Percentiles rank a stretch among this genome's conserved stretches.
Evolutionary conservation across 2,329 filamentous ascomycete genomes (phyloP).

Genomic region (Microdochium nivale): DNA sequence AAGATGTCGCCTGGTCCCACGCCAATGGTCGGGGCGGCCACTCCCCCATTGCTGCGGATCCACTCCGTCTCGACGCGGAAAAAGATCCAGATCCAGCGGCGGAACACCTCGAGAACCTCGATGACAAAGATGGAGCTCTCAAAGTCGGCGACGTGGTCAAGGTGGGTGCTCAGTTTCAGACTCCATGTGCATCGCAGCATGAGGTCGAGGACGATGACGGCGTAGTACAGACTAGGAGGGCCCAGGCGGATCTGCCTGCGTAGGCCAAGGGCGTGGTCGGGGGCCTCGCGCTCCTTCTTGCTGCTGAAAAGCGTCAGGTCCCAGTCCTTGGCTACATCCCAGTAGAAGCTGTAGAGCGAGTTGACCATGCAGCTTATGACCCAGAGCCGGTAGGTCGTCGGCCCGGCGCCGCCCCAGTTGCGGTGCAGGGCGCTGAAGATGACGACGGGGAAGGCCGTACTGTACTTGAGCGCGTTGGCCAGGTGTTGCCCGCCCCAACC

Average conservation of each 20-base stretch:
- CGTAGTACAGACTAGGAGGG: conserved; percentile 69
- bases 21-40: conserved; percentile 41
- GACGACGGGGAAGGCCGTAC: conserved; percentile 89
- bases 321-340: conserved; percentile 97
- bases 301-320: conserved; percentile 73
- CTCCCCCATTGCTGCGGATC: conserved; percentile 45
- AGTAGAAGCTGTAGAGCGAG: conserved; percentile 94
- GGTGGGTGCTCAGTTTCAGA: conserved; percentile 72
- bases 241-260: conserved; percentile 67
- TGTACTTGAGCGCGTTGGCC: conserved; percentile 91
- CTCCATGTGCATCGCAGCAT: conserved; percentile 84
- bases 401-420: conserved; percentile 28
- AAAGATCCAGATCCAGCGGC: conserved; percentile 96
- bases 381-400: conserved; percentile 49
- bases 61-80: conserved; percentile 92
- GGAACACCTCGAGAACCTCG: conserved; percentile 76
- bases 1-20: conserved; percentile 62
- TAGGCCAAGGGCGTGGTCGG: conserved; percentile 68
- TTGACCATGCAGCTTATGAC: conserved; percentile 69
- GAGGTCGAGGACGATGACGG: conserved; percentile 69
- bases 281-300: conserved; percentile 44
- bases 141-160: conserved; percentile 77
- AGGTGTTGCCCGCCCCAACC: conserved; percentile 82
- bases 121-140: conserved; percentile 85
- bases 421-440: conserved; percentile 69